phyloP scores from a whole-genome alignment of 257 asterid genomes.

The Scutellaria minor region DNA sequence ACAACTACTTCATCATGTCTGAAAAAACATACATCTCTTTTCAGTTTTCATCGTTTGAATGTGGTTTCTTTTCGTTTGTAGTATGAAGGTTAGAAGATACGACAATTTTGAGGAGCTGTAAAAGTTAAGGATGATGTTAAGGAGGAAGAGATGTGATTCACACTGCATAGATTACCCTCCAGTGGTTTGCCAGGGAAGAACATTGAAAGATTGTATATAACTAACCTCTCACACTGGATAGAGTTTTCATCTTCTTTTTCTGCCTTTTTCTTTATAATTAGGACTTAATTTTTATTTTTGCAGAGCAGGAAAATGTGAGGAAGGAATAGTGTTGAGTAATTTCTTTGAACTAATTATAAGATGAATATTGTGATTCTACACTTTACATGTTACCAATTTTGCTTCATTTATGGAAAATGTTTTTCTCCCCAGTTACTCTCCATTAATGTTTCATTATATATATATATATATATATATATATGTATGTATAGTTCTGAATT shows the following conservation, averaged over 20 bases:
- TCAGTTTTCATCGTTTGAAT: neutral
- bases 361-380: slow-evolving; percentile 27
- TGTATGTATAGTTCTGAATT: neutral
- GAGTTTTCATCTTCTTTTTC: slow-evolving; percentile 24
- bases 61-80: slow-evolving; percentile 4
- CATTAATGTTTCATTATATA: neutral
- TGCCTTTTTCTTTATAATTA: slow-evolving; percentile 1
- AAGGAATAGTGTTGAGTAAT: slow-evolving; percentile 21
- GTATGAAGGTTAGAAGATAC: slow-evolving; percentile 30
- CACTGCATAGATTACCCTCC: slow-evolving; percentile 24
- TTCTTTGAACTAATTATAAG: slow-evolving; percentile 2
- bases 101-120: neutral
- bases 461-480: neutral
- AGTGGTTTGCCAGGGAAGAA: slow-evolving; percentile 31
- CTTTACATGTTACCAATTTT: neutral
- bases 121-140: neutral
- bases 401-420: slow-evolving; percentile 13
- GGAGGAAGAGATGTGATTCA: slow-evolving; percentile 23
- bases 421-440: too few relatives aligned
- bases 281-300: slow-evolving; percentile 26
- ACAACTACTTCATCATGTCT: neutral
- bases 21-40: neutral
- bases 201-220: slow-evolving; percentile 24
- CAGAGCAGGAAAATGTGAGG: slow-evolving; percentile 31
- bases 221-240: slow-evolving; percentile 22